Conservation (phyloP, 2,329 filamentous ascomycete species). For the Colletotrichum musae region DNA sequence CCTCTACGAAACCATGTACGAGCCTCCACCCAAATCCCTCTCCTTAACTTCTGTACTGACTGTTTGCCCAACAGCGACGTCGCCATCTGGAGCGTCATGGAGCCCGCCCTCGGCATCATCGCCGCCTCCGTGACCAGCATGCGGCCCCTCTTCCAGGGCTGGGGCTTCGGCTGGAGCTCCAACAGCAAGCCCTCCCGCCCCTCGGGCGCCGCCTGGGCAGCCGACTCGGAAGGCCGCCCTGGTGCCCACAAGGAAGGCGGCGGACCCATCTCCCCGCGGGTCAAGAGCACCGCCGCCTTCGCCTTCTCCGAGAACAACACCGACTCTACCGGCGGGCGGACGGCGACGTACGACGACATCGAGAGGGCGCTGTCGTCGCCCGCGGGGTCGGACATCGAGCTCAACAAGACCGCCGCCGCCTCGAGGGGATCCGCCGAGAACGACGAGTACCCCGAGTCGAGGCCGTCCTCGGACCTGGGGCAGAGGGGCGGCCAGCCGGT, state of each 20-base stretch:
- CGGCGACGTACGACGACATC: slow-evolving; percentile 22
- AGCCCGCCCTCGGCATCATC: slow-evolving; percentile 52
- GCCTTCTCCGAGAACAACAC: slow-evolving; percentile 6
- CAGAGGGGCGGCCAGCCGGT: slow-evolving; percentile 7
- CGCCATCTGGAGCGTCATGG: slow-evolving; percentile 50
- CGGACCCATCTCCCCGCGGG: background rate
- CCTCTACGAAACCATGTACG: slow-evolving; percentile 51
- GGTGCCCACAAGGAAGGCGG: background rate
- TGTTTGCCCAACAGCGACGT: slow-evolving; percentile 47
- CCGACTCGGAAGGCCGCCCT: background rate
- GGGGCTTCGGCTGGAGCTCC: slow-evolving; percentile 44
- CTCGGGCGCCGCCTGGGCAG: slow-evolving; percentile 12
- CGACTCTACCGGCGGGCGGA: slow-evolving; percentile 21
- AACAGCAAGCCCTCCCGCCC: slow-evolving; percentile 37
- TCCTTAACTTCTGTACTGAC: background rate
- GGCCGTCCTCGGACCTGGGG: slow-evolving; percentile 34
- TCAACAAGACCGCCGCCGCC: slow-evolving; percentile 29
- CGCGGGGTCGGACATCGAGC: slow-evolving; percentile 36
- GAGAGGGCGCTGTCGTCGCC: slow-evolving; percentile 22
- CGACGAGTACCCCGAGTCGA: slow-evolving; percentile 27
- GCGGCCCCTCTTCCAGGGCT: slow-evolving; percentile 49
- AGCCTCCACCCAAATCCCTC: background rate
- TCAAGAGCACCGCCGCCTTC: background rate
- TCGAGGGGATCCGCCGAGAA: slow-evolving; percentile 5
- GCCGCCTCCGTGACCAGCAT: slow-evolving; percentile 51